Conservation (phyloP, 2,329 filamentous ascomycete species). For the Leptographium radiaticola region DNA sequence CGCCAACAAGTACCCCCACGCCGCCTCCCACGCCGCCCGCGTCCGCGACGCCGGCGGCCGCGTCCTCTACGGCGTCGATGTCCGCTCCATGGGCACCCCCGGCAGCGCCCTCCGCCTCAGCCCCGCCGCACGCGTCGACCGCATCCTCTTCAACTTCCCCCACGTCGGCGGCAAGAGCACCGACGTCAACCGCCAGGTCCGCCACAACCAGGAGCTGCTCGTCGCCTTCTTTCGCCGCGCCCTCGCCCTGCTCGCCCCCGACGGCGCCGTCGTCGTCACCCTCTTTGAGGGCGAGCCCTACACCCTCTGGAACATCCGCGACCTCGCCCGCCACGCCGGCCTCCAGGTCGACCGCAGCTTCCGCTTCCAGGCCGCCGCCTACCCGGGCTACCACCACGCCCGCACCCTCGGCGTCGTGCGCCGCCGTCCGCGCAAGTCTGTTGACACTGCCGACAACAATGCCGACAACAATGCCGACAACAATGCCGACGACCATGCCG, state of each 20-base stretch:
- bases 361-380: slow-evolving; percentile 50
- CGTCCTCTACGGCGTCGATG: slow-evolving; percentile 54
- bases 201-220: slow-evolving; percentile 74
- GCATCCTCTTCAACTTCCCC: slow-evolving; percentile 91
- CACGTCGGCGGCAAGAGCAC: slow-evolving; percentile 87
- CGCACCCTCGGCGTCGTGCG: slow-evolving; percentile 54
- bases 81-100: slow-evolving; percentile 39
- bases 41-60: slow-evolving; percentile 31
- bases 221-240: slow-evolving; percentile 53
- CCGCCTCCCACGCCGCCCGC: slow-evolving; percentile 40
- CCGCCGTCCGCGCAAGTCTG: not conserved
- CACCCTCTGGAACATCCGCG: slow-evolving; percentile 86
- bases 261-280: slow-evolving; percentile 62
- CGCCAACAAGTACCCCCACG: slow-evolving; percentile 62
- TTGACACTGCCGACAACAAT: not conserved
- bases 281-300: slow-evolving; percentile 92
- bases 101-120: not conserved
- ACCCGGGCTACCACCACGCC: slow-evolving; percentile 63
- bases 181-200: slow-evolving; percentile 88
- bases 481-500: not conserved
- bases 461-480: slow-evolving; percentile 11
- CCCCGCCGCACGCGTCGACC: slow-evolving; percentile 34
- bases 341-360: slow-evolving; percentile 59
- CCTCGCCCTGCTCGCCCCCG: slow-evolving; percentile 35
- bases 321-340: slow-evolving; percentile 68